These are phyloP conservation scores for Erucastrum elatum DNA, from an alignment of 345 rosid species.

Conservation along the genomic window DNA sequence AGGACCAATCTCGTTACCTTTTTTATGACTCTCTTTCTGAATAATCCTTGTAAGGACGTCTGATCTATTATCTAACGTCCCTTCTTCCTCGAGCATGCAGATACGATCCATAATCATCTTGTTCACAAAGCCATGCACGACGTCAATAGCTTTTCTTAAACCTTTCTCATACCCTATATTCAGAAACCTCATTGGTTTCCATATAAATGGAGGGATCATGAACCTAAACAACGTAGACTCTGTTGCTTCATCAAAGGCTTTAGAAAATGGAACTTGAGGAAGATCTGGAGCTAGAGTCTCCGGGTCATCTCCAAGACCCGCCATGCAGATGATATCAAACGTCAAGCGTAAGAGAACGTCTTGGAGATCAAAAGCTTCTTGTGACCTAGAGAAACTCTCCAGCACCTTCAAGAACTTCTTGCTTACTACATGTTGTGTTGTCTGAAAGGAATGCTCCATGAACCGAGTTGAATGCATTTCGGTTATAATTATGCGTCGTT, in stretches of 20 bases:
- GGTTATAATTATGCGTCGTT: conserved; percentile 53
- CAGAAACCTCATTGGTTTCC: conserved; percentile 54
- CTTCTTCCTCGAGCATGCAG: conserved; percentile 42
- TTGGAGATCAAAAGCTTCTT: conserved; percentile 52
- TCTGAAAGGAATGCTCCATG: conserved; percentile 41
- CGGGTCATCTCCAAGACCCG: conserved; percentile 71
- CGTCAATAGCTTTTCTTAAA: conserved; percentile 48
- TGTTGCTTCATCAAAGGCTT: conserved; percentile 61
- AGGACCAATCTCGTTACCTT: conserved; percentile 38
- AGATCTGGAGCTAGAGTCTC: conserved; percentile 47
- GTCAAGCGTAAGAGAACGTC: conserved; percentile 62
- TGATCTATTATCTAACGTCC: conserved; percentile 22
- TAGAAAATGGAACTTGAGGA: conserved; percentile 43
- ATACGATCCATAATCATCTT: conserved; percentile 42
- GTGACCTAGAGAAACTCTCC: conserved; percentile 41
- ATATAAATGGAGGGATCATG: conserved; percentile 48
- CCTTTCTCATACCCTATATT: conserved; percentile 54
- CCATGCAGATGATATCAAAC: conserved; percentile 63
- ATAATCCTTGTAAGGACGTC: conserved; percentile 68
- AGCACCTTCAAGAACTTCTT: conserved; percentile 56
- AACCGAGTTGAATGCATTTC: conserved; percentile 52
- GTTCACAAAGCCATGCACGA: conserved; percentile 49
- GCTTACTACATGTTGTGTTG: conserved; percentile 48
- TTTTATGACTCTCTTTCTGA: conserved; percentile 35
- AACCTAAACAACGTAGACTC: conserved; percentile 55